Evolutionary conservation across 352 stramenopile genomes (phyloP).

Genomic region (Peronospora destructor): DNA sequence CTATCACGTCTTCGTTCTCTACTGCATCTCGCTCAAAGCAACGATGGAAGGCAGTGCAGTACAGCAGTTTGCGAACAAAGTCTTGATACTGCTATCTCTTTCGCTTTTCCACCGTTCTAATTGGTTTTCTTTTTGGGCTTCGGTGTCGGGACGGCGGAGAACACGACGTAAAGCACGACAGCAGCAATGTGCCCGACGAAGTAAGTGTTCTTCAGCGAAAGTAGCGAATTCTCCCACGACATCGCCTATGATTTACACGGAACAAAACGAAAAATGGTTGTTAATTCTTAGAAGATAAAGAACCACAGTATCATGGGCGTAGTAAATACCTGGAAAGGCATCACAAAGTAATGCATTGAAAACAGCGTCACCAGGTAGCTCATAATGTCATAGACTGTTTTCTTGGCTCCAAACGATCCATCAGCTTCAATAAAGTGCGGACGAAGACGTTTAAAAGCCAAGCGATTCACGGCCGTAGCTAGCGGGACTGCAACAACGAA

Average conservation of each 20-base stretch:
- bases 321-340: conserved; percentile 51
- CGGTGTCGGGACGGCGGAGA: conserved; percentile 51
- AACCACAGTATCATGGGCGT: neutral
- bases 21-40: conserved; percentile 7
- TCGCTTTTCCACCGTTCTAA: conserved; percentile 21
- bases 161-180: conserved; percentile 59
- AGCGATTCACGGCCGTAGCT: conserved; percentile 57
- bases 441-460: conserved; percentile 57
- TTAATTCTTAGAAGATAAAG: neutral
- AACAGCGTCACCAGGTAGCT: conserved; percentile 41
- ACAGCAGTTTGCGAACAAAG: conserved; percentile 13
- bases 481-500: conserved; percentile 37
- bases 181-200: conserved; percentile 62
- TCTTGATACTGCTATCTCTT: conserved; percentile 6
- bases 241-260: conserved; percentile 27
- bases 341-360: conserved; percentile 63
- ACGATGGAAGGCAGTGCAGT: conserved; percentile 7
- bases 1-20: conserved; percentile 9
- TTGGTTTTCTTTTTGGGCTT: conserved; percentile 53
- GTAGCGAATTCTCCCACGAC: conserved; percentile 61
- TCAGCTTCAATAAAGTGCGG: conserved; percentile 59
- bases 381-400: conserved; percentile 61
- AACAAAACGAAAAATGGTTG: neutral
- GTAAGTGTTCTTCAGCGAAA: conserved; percentile 59
- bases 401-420: conserved; percentile 37